phyloP scores from a whole-genome alignment of 1,284 basidiomycete species.

The Puccinia polysora region DNA sequence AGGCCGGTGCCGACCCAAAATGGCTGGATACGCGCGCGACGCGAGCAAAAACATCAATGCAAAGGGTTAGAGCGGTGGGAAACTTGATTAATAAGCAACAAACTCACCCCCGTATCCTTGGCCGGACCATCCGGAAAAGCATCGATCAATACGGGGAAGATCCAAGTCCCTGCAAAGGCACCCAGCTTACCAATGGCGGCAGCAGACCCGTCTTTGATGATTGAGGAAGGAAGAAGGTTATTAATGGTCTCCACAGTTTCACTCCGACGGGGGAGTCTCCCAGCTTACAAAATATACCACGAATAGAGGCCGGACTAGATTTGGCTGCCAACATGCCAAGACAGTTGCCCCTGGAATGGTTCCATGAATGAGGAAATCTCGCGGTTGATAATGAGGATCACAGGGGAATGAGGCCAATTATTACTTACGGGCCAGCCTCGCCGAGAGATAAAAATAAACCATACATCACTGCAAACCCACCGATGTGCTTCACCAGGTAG shows the following conservation, averaged over 20 bases:
- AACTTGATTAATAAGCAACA: neutral
- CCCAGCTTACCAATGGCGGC: slow-evolving; percentile 87
- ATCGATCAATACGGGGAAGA: slow-evolving; percentile 33
- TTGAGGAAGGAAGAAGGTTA: too few relatives aligned
- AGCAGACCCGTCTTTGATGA: slow-evolving; percentile 68
- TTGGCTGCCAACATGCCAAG: slow-evolving; percentile 66
- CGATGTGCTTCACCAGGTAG: slow-evolving; percentile 62
- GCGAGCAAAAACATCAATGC: neutral
- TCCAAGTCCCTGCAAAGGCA: slow-evolving; percentile 76
- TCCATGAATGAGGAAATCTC: neutral
- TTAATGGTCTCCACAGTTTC: neutral
- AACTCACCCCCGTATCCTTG: slow-evolving; percentile 35
- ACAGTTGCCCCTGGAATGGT: slow-evolving; percentile 32
- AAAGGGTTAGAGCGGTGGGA: neutral
- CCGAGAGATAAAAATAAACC: slow-evolving; percentile 77
- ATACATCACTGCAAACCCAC: slow-evolving; percentile 63
- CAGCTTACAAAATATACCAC: slow-evolving; percentile 66
- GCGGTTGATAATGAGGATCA: neutral
- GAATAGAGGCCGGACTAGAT: slow-evolving; percentile 71
- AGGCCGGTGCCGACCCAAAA: slow-evolving; percentile 43
- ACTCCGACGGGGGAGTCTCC: neutral
- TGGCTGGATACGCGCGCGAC: slow-evolving; percentile 20
- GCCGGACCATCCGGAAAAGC: slow-evolving; percentile 31
- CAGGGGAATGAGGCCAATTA: too few relatives aligned
- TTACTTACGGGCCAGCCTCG: slow-evolving; percentile 65